Conservation (phyloP, 106 monocot species). For the Dioscorea alata region DNA sequence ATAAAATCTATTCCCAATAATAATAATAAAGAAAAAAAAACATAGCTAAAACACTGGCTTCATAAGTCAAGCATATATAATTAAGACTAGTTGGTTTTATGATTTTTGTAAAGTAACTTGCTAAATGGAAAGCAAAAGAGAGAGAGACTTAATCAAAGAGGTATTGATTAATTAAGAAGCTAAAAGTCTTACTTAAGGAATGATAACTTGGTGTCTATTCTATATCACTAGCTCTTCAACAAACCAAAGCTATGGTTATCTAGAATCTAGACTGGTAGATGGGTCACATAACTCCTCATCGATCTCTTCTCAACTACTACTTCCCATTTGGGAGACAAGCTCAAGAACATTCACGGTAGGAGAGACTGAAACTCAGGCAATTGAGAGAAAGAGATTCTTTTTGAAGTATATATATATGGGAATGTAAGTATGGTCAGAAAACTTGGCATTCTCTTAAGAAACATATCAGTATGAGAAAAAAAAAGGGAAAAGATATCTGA, state of each 20-base stretch:
- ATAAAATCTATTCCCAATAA: no score
- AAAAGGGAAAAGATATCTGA: no score
- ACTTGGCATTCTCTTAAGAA: no score
- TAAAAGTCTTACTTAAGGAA: background rate
- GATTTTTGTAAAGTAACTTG: no score
- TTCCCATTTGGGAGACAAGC: background rate
- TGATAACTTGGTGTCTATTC: background rate
- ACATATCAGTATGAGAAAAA: no score
- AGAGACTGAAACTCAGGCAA: background rate
- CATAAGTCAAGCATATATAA: no score
- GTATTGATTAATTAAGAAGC: background rate
- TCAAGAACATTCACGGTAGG: background rate
- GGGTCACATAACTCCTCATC: background rate
- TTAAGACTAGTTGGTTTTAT: no score
- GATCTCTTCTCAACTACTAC: background rate
- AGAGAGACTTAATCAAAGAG: background rate
- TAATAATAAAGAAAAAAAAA: no score
- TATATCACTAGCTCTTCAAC: background rate
- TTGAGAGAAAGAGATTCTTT: no score
- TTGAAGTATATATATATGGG: no score
- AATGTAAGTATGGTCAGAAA: no score
- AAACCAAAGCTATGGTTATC: background rate
- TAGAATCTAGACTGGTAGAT: background rate
- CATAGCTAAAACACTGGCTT: no score
- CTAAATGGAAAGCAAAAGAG: background rate